Base-by-base conservation (phyloP, 2,329 filamentous ascomycete species). In the Talaromyces amestolkiae region DNA sequence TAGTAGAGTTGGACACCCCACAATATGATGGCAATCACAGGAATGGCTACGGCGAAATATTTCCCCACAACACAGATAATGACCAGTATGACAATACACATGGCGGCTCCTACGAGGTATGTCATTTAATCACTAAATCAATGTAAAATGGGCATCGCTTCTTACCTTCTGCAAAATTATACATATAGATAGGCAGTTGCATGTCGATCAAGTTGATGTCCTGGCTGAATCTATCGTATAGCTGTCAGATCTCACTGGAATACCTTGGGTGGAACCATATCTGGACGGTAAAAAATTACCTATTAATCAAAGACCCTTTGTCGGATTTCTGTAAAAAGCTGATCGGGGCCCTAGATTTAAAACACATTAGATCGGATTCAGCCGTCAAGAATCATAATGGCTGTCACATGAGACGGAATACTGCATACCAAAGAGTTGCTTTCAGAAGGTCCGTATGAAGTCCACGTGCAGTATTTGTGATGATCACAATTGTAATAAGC, bases 1-100 rank as follows among this genome's bases (percentile, higher is more conserved):
- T 89, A 89, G 59, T 86, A 80, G 58, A 78, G 82, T 66, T 88
- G 86, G 0, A 88, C 72, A 1, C 77, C 64, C 63, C 81, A 87
- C 1, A 87, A 65, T 0, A 82, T 65, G 0, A 70, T 73, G 9
- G 80, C 66, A 3, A 87, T 69, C 1, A 84, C 72, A 0, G 86
- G 86, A 65, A 87, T 84, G 0, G 78, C 76, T n/a, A 84, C 76
- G 0, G 80, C 80, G 0, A 85, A 62, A 47, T 81, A 85, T 41
- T 77, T 80, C 1, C 84, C 65, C 70, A 81, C 67, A 68, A 80
- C 66, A 69, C 79, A 80, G 51, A 87, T 81, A 1, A 87, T 74
- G 13, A 76, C 75, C n/a, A 82, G 78, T 68, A 82, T 79, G 8
- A 80, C 81, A 2, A 84, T 68, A 76, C 71, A 75, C 15, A 41